Evolutionary conservation across 192 early-diverging fungal genomes (phyloP).

Genomic region (Thoreauomyces humboldtii): DNA sequence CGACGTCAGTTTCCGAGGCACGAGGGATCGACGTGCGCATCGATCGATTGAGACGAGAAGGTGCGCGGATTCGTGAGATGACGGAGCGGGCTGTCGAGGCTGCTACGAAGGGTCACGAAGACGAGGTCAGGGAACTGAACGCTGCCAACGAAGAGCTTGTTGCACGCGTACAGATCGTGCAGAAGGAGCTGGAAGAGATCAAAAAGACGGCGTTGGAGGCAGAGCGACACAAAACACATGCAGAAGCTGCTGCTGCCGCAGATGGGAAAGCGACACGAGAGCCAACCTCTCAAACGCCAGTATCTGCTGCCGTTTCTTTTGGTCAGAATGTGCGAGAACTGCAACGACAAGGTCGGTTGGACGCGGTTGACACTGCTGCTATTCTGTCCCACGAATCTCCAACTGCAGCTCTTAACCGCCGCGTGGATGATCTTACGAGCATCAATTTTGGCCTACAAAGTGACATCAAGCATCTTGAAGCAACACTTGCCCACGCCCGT

Average conservation of each 20-base stretch:
- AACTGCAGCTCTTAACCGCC: too few species aligned
- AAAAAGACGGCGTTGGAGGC: background rate
- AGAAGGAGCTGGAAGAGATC: constrained; percentile 14
- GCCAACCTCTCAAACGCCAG: too few species aligned
- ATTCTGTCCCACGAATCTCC: too few species aligned
- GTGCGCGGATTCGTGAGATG: constrained; percentile 10
- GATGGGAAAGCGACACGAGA: too few species aligned
- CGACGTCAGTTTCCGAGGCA: background rate
- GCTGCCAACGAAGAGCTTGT: constrained; percentile 11
- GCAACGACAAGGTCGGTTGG: too few species aligned
- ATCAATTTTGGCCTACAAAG: background rate
- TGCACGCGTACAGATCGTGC: background rate
- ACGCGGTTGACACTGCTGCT: too few species aligned
- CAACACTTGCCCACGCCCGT: background rate
- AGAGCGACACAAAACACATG: background rate
- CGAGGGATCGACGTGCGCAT: constrained; percentile 12
- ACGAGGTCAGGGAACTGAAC: constrained; percentile 6
- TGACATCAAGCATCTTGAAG: constrained; percentile 14
- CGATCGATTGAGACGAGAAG: background rate
- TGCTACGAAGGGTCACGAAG: too few species aligned
- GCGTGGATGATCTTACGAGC: background rate
- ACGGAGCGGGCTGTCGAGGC: constrained; percentile 20
- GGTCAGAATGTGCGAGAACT: too few species aligned
- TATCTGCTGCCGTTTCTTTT: too few species aligned
- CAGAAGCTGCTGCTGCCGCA: background rate